Base-by-base conservation (phyloP, 2,329 filamentous ascomycete species). In the Mycosphaerelloides madeirae region DNA sequence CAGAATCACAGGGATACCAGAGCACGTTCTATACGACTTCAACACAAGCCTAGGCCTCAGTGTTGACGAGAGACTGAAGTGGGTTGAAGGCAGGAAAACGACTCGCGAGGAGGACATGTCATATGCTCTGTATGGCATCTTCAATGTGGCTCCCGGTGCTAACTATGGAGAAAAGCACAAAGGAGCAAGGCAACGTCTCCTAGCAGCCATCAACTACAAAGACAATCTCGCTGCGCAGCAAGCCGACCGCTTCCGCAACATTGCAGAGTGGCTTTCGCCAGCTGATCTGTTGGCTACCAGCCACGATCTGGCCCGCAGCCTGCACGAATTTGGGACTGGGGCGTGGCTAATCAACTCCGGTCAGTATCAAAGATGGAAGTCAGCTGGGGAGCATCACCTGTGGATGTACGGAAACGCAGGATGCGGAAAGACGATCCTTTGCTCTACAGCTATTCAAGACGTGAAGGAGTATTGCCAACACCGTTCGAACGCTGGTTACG, bases 121-220 rank as follows among this genome's bases (percentile, higher is more conserved):
- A 9, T 54, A 54, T 28, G 34, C 37, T 32, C 38, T 54, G 14
- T 38, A 48, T 14, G 49, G 53, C 12, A 42, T 56, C n/a, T 37
- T 54, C 12, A 44, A 31, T 7, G 46, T 53, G 7, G 31, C 29
- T 6, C 35, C 45, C 14, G 38, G 31, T 11, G 34, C 46, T 3
- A 31, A 42, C n/a, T 56, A 54, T 20, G 53, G 53, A 4, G 51
- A 56, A 34, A 31, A 44, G 11, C 28, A 16, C 6, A 31, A 29
- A 6, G 22, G 15, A 7, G 47, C 50, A 35, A 38, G 31, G 37
- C 13, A 41, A 18, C 37, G 50, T 11, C 34, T 53, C 3, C 31
- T 43, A n/a, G 28, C 20, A 32, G 32, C 38, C 11, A 41, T 41
- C 12, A n/a, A 22, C 4, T 16, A 36, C 9, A 9, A 29, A 22